phyloP scores from a whole-genome alignment of 2,329 filamentous ascomycete species.

The Coleophoma cylindrospora region DNA sequence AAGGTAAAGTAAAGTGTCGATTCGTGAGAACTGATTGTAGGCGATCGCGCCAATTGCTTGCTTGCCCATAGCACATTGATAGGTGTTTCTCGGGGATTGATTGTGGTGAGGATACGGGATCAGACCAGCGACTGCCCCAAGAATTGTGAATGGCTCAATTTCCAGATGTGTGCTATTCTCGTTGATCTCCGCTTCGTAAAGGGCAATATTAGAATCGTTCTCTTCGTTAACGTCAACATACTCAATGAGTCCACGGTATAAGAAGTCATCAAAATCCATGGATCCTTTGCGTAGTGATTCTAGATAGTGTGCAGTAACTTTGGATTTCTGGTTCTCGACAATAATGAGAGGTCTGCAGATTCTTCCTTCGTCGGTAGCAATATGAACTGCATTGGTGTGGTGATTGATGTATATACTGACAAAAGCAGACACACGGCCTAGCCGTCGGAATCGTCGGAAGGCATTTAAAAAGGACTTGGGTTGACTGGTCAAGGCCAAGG shows the following conservation, averaged over 20 bases:
- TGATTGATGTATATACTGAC: conserved; percentile 95
- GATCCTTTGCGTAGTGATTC: conserved; percentile 77
- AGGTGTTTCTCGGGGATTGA: conserved; percentile 96
- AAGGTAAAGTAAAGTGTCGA: conserved; percentile 92
- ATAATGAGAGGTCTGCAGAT: conserved; percentile 96
- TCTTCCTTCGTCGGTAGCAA: conserved; percentile 93
- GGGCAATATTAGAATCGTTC: conserved; percentile 88
- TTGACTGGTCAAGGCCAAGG: conserved; percentile 78
- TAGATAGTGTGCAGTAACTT: conserved; percentile 73
- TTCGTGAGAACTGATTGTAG: conserved; percentile 95
- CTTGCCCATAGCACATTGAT: conserved; percentile 99
- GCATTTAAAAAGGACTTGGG: conserved; percentile 81
- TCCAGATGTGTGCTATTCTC: conserved; percentile 87
- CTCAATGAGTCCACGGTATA: conserved; percentile 85
- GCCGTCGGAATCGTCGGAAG: conserved; percentile 82
- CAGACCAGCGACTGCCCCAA: conserved; percentile 90
- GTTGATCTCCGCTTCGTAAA: conserved; percentile 81
- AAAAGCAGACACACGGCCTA: conserved; percentile 91
- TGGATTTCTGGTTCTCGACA: conserved; percentile 81
- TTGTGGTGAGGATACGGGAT: conserved; percentile 99
- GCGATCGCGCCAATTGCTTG: conserved; percentile 98
- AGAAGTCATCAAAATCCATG: conserved; percentile 89
- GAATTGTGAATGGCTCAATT: conserved; percentile 95
- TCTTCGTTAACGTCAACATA: conserved; percentile 98
- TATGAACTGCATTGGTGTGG: conserved; percentile 86